phyloP scores from a whole-genome alignment of 345 rosid genomes.

The Aurinia saxatilis region DNA sequence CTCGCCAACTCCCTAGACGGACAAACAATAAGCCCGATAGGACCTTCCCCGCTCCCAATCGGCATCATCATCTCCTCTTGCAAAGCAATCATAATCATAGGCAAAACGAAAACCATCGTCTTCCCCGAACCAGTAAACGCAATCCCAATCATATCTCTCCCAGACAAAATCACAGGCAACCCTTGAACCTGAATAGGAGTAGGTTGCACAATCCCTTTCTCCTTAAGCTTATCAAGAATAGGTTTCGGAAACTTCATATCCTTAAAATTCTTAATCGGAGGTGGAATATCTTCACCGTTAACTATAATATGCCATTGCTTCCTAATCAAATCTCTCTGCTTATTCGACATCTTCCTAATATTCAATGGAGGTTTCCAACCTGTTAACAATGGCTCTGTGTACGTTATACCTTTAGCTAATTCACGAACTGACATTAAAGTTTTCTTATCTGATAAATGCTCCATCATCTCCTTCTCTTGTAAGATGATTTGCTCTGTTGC shows the following conservation, averaged over 20 bases:
- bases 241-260: conserved; percentile 86
- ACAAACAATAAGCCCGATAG: conserved; percentile 67
- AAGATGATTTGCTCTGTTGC: conserved; percentile 70
- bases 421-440: conserved; percentile 87
- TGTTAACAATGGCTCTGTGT: conserved; percentile 63
- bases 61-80: conserved; percentile 98
- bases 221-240: conserved; percentile 57
- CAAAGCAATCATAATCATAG: conserved; percentile 77
- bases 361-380: conserved; percentile 87
- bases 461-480: conserved; percentile 95
- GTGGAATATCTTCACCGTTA: conserved; percentile 82
- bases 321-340: conserved; percentile 55
- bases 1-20: conserved; percentile 92
- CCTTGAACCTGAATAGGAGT: conserved; percentile 96
- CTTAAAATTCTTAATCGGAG: conserved; percentile 69
- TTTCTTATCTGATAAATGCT: conserved; percentile 72
- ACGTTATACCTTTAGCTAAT: conserved; percentile 84
- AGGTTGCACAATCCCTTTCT: conserved; percentile 85
- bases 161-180: conserved; percentile 74
- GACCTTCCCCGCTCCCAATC: conserved; percentile 75
- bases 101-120: conserved; percentile 82
- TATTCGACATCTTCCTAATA: conserved; percentile 53
- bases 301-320: conserved; percentile 94
- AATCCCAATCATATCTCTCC: conserved; percentile 93
- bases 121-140: conserved; percentile 92